Evolutionary conservation across 2,329 filamentous ascomycete species (phyloP).

Genomic region (Keithomyces neogunnii): DNA sequence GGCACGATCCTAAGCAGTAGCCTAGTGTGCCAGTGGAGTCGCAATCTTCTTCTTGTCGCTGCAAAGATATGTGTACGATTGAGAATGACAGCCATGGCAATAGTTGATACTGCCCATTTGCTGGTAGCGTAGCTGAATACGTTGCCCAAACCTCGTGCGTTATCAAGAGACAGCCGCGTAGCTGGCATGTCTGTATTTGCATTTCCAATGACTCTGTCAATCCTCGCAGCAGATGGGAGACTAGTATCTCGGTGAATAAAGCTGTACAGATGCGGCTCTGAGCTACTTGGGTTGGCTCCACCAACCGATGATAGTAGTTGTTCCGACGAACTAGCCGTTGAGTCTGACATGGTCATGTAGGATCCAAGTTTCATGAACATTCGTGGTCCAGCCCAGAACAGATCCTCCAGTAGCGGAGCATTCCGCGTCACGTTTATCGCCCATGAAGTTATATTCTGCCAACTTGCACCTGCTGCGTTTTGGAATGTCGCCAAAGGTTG

Average conservation of each 20-base stretch:
- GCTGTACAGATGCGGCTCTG: conserved; percentile 18
- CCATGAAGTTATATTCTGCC: conserved; percentile 49
- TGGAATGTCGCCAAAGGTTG: conserved; percentile 13
- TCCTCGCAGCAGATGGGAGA: not conserved
- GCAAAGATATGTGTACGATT: conserved; percentile 94
- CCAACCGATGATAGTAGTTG: conserved; percentile 13
- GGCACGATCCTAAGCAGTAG: conserved; percentile 63
- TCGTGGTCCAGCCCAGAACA: conserved; percentile 61
- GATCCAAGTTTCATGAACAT: conserved; percentile 61
- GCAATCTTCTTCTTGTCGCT: conserved; percentile 73
- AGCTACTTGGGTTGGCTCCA: conserved; percentile 13
- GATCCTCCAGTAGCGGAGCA: conserved; percentile 57
- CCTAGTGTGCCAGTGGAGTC: conserved; percentile 64
- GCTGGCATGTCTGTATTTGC: conserved; percentile 11
- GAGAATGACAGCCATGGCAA: conserved; percentile 76
- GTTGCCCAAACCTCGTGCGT: conserved; percentile 65
- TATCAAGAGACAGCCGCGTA: conserved; percentile 47
- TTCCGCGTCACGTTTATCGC: conserved; percentile 50
- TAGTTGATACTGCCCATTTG: conserved; percentile 83
- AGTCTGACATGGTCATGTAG: conserved; percentile 52
- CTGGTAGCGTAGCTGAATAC: conserved; percentile 87
- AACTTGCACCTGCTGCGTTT: conserved; percentile 17
- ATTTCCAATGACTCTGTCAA: not conserved
- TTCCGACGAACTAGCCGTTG: conserved; percentile 51
- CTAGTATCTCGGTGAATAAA: conserved; percentile 18